Evolutionary conservation across 2,329 filamentous ascomycete genomes (phyloP).

Genomic region (Cladosporium halotolerans): DNA sequence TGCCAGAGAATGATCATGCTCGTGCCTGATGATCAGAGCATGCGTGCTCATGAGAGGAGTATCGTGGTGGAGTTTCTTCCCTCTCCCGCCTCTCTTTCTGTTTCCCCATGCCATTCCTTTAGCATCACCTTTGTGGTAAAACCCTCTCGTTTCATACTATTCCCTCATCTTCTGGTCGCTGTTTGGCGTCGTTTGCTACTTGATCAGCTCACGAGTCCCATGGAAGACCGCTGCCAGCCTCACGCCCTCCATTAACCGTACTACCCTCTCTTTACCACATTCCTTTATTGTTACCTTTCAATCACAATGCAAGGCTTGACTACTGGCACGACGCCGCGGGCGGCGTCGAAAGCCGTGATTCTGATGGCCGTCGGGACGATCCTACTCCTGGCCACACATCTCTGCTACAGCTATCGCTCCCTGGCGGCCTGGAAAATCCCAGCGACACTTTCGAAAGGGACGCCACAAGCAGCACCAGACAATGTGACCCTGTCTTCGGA

Average conservation of each 20-base stretch:
- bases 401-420: slow-evolving; percentile 5
- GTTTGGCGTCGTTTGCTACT: neutral
- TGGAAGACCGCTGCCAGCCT: too few relatives aligned
- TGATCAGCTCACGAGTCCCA: neutral
- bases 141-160: neutral
- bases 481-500: neutral
- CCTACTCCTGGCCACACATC: neutral
- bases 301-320: slow-evolving; percentile 1
- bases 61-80: neutral
- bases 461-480: neutral
- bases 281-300: neutral
- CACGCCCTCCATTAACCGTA: too few relatives aligned
- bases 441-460: neutral
- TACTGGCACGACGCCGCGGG: slow-evolving; percentile 3
- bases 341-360: slow-evolving; percentile 5
- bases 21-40: neutral
- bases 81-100: neutral
- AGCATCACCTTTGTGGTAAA: too few relatives aligned
- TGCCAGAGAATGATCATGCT: neutral
- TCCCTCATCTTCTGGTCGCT: neutral
- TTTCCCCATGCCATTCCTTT: neutral
- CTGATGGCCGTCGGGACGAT: slow-evolving; percentile 2
- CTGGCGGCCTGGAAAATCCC: slow-evolving; percentile 2
- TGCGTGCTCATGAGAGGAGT: neutral
- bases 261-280: neutral